phyloP scores from a whole-genome alignment of 352 stramenopile species.

The Pythium brachiatum region DNA sequence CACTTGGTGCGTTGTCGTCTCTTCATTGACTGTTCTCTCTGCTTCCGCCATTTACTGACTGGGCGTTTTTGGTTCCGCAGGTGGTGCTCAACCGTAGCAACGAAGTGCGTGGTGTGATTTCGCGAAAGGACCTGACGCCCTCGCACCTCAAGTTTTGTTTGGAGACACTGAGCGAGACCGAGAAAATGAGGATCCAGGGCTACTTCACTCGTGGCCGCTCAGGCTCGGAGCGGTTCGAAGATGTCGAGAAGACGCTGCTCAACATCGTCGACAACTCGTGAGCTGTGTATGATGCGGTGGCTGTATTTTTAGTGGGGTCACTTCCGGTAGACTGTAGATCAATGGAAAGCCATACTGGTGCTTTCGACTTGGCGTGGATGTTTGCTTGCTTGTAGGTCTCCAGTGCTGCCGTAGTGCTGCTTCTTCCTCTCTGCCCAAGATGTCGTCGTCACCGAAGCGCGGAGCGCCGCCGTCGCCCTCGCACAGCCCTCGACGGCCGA shows the following conservation, averaged over 20 bases:
- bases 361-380: not conserved
- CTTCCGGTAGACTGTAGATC: conserved; percentile 1
- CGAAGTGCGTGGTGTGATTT: conserved; percentile 87
- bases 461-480: not conserved
- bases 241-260: conserved; percentile 80
- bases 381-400: not conserved
- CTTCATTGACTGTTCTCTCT: too few species aligned
- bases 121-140: conserved; percentile 82
- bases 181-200: conserved; percentile 81
- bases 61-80: too few species aligned
- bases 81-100: conserved; percentile 89
- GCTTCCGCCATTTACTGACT: too few species aligned
- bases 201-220: conserved; percentile 79
- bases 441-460: conserved; percentile 6
- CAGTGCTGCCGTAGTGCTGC: not conserved
- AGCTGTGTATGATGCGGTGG: conserved; percentile 5
- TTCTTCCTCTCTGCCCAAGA: not conserved
- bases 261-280: conserved; percentile 86
- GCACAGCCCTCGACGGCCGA: not conserved
- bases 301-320: conserved; percentile 28
- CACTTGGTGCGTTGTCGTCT: conserved; percentile 69
- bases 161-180: conserved; percentile 67
- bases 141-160: conserved; percentile 82
- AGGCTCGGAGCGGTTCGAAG: conserved; percentile 71
- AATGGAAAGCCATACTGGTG: not conserved